Evolutionary conservation across 441 rosid genomes (phyloP).

Genomic region (Erodium texanum): DNA sequence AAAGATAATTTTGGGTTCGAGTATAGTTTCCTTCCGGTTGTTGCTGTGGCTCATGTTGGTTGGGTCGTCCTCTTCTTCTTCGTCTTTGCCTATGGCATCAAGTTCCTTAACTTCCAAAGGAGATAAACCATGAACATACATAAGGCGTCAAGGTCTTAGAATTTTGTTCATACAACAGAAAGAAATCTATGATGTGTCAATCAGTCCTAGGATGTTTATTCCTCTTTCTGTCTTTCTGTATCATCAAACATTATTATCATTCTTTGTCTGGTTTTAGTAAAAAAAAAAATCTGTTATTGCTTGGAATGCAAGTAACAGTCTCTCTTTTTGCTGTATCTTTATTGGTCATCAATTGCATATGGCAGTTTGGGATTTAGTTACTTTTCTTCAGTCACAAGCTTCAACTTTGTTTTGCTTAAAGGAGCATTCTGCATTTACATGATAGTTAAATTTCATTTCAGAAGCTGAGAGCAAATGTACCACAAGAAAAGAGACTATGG

Average conservation of each 20-base stretch:
- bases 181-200: too few species aligned
- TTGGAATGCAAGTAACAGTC: too few species aligned
- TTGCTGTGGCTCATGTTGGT: constrained; percentile 59
- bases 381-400: too few species aligned
- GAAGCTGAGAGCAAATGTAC: too few species aligned
- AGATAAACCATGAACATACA: background rate
- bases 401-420: too few species aligned
- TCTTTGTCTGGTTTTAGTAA: background rate
- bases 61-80: constrained; percentile 57
- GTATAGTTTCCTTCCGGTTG: constrained; percentile 53
- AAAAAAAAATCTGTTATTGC: too few species aligned
- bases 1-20: constrained; percentile 45
- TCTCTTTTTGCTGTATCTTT: background rate
- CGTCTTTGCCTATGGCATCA: constrained; percentile 64
- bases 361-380: background rate
- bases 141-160: background rate
- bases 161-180: too few species aligned
- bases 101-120: constrained; percentile 57
- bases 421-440: too few species aligned
- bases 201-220: too few species aligned
- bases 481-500: too few species aligned
- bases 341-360: background rate
- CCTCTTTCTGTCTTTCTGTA: background rate
- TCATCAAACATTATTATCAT: background rate
- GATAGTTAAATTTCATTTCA: too few species aligned